Conservation (phyloP, 2,329 filamentous ascomycete genomes). For the Parastagonospora avenae region DNA sequence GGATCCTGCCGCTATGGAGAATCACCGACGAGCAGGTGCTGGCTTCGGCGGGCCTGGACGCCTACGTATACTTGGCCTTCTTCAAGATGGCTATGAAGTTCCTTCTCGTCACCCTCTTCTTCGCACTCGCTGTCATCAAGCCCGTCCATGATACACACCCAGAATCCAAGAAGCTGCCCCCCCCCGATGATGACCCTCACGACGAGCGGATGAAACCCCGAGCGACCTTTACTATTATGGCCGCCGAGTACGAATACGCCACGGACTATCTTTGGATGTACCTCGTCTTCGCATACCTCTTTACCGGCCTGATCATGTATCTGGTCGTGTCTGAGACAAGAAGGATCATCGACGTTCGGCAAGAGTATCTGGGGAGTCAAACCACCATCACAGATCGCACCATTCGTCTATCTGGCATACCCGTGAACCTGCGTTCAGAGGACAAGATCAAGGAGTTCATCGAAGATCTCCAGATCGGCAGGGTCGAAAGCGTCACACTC, state of each 20-base stretch:
- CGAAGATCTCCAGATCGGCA: constrained; percentile 85
- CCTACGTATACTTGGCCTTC: constrained; percentile 94
- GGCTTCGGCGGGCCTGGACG: constrained; percentile 88
- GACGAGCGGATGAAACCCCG: constrained; percentile 24
- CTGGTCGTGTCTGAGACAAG: constrained; percentile 83
- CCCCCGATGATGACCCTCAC: constrained; percentile 15
- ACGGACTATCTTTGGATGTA: constrained; percentile 86
- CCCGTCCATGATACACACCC: constrained; percentile 78
- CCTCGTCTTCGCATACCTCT: constrained; percentile 91
- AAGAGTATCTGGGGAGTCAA: constrained; percentile 90
- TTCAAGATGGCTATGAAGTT: constrained; percentile 95
- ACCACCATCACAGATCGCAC: constrained; percentile 96
- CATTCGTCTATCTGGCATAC: constrained; percentile 88
- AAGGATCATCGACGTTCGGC: constrained; percentile 81
- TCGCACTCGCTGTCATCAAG: constrained; percentile 78
- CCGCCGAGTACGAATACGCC: constrained; percentile 46
- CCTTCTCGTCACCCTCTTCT: constrained; percentile 77
- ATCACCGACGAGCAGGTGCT: constrained; percentile 90
- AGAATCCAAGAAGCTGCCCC: constrained; percentile 36
- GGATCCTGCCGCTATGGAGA: constrained; percentile 84
- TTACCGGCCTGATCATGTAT: constrained; percentile 80
- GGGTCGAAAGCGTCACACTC: constrained; percentile 83
- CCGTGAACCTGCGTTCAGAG: constrained; percentile 77
- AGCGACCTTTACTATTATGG: constrained; percentile 24
- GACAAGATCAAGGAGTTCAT: constrained; percentile 83